A percentile compares a stretch with the other conserved stretches of the same genome.
Evolutionary conservation across 768 basidiomycete species (phyloP).

Genomic region (Collybia mongolica): DNA sequence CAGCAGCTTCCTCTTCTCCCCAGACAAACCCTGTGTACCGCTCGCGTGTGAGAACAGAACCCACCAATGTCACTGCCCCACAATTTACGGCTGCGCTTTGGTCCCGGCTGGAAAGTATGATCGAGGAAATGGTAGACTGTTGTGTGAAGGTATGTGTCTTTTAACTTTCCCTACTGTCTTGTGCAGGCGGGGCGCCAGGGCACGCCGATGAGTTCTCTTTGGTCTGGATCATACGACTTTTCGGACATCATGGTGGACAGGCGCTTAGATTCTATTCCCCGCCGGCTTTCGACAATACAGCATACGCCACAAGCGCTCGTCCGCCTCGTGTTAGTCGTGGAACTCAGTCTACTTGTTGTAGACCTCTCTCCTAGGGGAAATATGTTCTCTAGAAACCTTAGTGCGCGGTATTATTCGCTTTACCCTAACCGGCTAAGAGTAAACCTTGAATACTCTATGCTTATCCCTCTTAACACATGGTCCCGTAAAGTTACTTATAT

Average conservation of each 20-base stretch:
- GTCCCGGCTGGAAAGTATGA: constrained; percentile 74
- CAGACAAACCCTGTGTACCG: constrained; percentile 64
- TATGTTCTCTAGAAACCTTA: not conserved
- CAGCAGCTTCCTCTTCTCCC: constrained; percentile 18
- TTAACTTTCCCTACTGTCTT: not conserved
- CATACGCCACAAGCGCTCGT: constrained; percentile 12
- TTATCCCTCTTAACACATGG: not conserved
- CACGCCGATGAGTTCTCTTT: too few species aligned
- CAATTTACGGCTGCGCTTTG: constrained; percentile 86
- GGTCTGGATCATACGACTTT: not conserved
- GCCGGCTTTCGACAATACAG: constrained; percentile 2
- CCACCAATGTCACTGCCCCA: constrained; percentile 82
- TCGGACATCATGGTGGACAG: not conserved
- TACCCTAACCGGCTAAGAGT: too few species aligned
- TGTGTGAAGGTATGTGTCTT: constrained; percentile 72
- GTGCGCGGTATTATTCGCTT: not conserved
- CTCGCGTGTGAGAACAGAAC: constrained; percentile 86
- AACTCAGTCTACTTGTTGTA: too few species aligned
- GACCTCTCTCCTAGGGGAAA: not conserved
- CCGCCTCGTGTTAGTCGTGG: constrained; percentile 9
- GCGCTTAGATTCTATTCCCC: not conserved
- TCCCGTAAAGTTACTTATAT: not conserved
- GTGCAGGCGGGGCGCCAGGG: too few species aligned
- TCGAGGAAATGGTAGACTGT: constrained; percentile 86
- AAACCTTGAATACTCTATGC: not conserved